Conservation (phyloP, 2,329 filamentous ascomycete genomes). For the Xylariaceae sp. region DNA sequence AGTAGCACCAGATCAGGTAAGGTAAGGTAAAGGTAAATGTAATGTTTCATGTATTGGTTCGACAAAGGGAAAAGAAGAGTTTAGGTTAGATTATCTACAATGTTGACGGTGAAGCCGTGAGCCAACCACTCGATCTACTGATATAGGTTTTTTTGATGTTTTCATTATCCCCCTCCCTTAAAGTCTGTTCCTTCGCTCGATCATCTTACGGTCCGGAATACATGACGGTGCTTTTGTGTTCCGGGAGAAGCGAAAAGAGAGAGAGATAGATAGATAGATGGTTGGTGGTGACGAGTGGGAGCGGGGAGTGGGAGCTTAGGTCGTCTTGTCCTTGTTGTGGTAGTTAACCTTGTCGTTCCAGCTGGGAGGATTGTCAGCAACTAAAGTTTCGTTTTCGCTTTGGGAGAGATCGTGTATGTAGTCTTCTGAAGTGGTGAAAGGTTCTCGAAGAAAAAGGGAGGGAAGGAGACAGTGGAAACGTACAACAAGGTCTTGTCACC, state of each 20-base stretch:
- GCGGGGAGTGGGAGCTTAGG: slow-evolving; percentile 34
- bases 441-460: background rate
- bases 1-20: no score
- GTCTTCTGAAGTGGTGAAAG: no score
- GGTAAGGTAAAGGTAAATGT: no score
- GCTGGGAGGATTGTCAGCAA: slow-evolving; percentile 42
- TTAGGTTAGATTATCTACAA: background rate
- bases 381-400: no score
- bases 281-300: background rate
- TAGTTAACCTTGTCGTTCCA: slow-evolving; percentile 97
- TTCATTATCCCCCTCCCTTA: background rate
- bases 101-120: background rate
- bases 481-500: slow-evolving; percentile 85
- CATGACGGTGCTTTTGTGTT: background rate
- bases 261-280: background rate
- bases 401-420: no score
- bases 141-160: background rate
- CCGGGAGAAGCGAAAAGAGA: background rate
- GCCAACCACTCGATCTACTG: background rate
- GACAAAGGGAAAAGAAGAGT: background rate
- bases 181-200: background rate
- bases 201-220: no score
- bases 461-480: slow-evolving; percentile 32
- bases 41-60: background rate
- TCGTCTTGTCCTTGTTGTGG: slow-evolving; percentile 83